phyloP scores from a whole-genome alignment of 495 filamentous ascomycete genomes.

The Lasiosphaeria miniovina region DNA sequence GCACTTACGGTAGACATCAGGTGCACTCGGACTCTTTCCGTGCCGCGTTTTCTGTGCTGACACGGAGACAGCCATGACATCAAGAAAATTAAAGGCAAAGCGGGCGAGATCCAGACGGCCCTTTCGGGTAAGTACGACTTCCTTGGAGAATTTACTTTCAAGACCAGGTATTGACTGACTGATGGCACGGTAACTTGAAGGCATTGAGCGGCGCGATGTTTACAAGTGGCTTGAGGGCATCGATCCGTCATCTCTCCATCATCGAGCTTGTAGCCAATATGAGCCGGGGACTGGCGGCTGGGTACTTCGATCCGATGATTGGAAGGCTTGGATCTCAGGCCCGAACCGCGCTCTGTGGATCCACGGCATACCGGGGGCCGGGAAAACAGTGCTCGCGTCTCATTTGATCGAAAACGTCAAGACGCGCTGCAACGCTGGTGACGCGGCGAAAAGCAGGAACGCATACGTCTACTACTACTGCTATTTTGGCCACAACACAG shows the following conservation, averaged over 20 bases:
- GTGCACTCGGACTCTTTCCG: conserved; percentile 9
- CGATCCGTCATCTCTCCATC: conserved; percentile 19
- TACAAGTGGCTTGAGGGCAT: conserved; percentile 9
- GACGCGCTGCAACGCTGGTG: conserved; percentile 11
- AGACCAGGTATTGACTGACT: background rate
- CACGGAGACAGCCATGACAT: background rate
- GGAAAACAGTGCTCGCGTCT: conserved; percentile 40
- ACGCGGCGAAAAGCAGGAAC: background rate
- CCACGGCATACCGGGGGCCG: conserved; percentile 41
- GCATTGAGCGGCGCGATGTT: background rate
- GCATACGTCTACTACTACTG: conserved; percentile 41
- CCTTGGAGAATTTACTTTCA: background rate
- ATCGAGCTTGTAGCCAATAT: conserved; percentile 17
- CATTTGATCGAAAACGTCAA: conserved; percentile 26
- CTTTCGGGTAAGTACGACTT: background rate
- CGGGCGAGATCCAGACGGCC: background rate
- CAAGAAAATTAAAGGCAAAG: conserved; percentile 1
- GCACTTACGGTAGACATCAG: too few species aligned
- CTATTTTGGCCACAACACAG: conserved; percentile 32
- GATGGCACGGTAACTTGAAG: background rate
- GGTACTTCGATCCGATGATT: conserved; percentile 26
- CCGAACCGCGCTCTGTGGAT: conserved; percentile 34
- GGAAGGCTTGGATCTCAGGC: conserved; percentile 25
- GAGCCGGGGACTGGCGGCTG: conserved; percentile 27
- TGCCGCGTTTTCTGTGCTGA: background rate